A percentile compares a stretch with the other conserved stretches of the same genome.
Evolutionary conservation across 2,329 filamentous ascomycete genomes (phyloP).

Genomic region (Fusarium humuli): DNA sequence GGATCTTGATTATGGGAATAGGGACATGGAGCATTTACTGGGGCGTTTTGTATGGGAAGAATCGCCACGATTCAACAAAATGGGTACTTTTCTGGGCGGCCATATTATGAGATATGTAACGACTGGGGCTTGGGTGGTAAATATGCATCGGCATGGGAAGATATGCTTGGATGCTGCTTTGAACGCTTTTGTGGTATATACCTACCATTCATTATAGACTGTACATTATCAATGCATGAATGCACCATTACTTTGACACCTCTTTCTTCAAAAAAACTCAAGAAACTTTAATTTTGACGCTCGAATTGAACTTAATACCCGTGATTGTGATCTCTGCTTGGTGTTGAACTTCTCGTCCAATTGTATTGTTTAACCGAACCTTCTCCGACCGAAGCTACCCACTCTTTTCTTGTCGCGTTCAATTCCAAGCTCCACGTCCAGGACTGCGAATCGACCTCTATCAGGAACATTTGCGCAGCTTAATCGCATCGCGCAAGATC

Average conservation of each 20-base stretch:
- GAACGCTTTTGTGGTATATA: slow-evolving; percentile 19
- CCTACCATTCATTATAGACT: slow-evolving; percentile 20
- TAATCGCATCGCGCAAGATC: slow-evolving; percentile 25
- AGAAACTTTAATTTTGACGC: background rate
- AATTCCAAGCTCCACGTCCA: slow-evolving; percentile 39
- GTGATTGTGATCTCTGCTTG: background rate
- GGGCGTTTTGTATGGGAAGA: too few relatives aligned
- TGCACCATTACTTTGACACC: background rate
- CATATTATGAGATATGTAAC: slow-evolving; percentile 28
- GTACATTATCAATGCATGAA: slow-evolving; percentile 29
- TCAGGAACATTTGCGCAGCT: slow-evolving; percentile 32
- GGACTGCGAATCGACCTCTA: slow-evolving; percentile 30
- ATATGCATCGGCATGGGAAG: slow-evolving; percentile 14
- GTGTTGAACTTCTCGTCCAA: background rate
- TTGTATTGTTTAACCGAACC: slow-evolving; percentile 34
- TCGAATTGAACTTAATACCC: background rate
- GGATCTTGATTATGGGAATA: slow-evolving; percentile 38
- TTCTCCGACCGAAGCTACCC: slow-evolving; percentile 46
- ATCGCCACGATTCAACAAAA: slow-evolving; percentile 9
- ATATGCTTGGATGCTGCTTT: slow-evolving; percentile 3
- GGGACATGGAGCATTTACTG: slow-evolving; percentile 30
- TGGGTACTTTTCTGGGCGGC: background rate
- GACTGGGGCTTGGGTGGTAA: slow-evolving; percentile 14
- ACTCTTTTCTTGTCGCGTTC: slow-evolving; percentile 45
- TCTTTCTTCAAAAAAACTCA: fast-evolving